Evolutionary conservation across 176 grass and related monocot species (phyloP).

Genomic region (Pharus latifolius): DNA sequence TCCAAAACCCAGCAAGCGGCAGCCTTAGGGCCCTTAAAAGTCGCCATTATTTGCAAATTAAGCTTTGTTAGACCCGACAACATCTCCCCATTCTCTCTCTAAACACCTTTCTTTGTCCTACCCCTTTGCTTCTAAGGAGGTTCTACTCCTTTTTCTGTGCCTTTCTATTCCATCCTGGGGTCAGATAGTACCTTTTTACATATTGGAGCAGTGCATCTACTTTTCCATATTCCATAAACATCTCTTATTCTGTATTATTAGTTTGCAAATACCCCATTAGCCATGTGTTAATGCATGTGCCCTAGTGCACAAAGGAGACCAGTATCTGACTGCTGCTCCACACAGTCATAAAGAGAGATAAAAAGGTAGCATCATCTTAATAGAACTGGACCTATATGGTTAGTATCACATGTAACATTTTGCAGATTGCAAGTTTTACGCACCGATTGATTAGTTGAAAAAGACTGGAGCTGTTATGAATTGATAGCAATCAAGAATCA

Average conservation of each 20-base stretch:
- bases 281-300: conserved; percentile 42
- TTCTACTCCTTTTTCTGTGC: conserved; percentile 16
- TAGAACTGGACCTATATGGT: conserved; percentile 16
- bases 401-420: conserved; percentile 21
- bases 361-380: conserved; percentile 23
- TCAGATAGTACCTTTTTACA: conserved; percentile 20
- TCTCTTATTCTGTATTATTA: not conserved
- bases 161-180: conserved; percentile 21
- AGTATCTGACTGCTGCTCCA: conserved; percentile 22
- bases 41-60: conserved; percentile 49
- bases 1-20: conserved; percentile 34
- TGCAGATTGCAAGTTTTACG: conserved; percentile 3
- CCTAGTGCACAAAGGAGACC: not conserved
- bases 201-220: conserved; percentile 18
- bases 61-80: conserved; percentile 33
- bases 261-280: not conserved
- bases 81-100: conserved; percentile 5
- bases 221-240: conserved; percentile 5
- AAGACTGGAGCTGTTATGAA: not conserved
- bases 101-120: conserved; percentile 16
- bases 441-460: not conserved
- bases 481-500: not conserved
- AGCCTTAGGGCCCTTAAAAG: conserved; percentile 41
- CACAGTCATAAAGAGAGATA: no score
- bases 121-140: conserved; percentile 57